Evolutionary conservation across 2,329 filamentous ascomycete species (phyloP).

Genomic region (Ascochyta koolunga): DNA sequence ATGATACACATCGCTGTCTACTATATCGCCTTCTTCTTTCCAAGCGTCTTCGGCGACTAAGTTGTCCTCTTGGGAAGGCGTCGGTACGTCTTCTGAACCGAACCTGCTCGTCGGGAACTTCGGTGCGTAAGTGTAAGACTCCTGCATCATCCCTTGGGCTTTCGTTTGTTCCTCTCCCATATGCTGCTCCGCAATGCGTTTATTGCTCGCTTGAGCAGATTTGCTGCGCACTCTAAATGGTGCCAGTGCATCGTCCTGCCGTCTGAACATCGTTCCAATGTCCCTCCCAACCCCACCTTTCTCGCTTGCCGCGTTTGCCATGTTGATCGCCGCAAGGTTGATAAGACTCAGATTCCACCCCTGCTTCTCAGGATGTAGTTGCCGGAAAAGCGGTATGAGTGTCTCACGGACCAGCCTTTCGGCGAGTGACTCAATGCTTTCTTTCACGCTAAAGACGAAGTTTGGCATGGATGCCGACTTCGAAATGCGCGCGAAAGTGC

Average conservation of each 20-base stretch:
- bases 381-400: conserved; percentile 74
- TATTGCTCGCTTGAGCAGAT: not conserved
- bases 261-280: conserved; percentile 81
- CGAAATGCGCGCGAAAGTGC: conserved; percentile 73
- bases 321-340: conserved; percentile 87
- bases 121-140: not conserved
- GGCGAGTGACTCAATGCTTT: conserved; percentile 64
- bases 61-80: conserved; percentile 29
- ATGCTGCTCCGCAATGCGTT: conserved; percentile 42
- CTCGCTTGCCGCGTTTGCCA: conserved; percentile 61
- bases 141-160: conserved; percentile 24
- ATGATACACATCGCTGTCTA: conserved; percentile 39
- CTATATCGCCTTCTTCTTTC: conserved; percentile 43
- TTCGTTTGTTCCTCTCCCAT: not conserved
- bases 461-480: conserved; percentile 74
- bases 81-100: conserved; percentile 44
- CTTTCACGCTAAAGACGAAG: conserved; percentile 72
- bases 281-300: conserved; percentile 66
- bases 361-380: conserved; percentile 70
- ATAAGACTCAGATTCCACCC: conserved; percentile 83
- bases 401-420: conserved; percentile 72
- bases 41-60: conserved; percentile 26
- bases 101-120: conserved; percentile 2
- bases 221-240: conserved; percentile 30
- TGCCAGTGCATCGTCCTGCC: conserved; percentile 71